Evolutionary conservation across 1,284 basidiomycete genomes (phyloP).

Genomic region (Phylloporus sp.): DNA sequence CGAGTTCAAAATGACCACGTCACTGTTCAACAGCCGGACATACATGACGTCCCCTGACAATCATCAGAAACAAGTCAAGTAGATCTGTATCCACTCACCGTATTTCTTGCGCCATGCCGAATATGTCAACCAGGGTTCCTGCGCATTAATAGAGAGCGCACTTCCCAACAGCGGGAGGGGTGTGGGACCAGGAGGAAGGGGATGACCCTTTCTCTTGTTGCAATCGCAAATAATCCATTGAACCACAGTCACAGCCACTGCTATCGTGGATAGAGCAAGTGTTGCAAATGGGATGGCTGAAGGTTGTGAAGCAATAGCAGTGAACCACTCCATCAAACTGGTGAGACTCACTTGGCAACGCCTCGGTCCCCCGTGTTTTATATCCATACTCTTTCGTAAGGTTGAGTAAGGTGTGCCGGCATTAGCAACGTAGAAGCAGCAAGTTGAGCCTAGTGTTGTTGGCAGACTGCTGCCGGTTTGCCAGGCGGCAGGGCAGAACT

Average conservation of each 20-base stretch:
- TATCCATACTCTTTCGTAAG: no score
- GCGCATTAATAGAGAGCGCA: background rate
- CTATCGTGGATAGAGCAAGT: background rate
- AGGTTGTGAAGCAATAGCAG: no score
- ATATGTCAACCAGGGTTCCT: background rate
- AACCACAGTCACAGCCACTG: background rate
- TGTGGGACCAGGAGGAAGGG: background rate
- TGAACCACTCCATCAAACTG: no score
- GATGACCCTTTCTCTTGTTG: background rate
- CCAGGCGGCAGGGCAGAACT: no score
- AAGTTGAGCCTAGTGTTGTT: no score
- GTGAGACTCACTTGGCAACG: no score
- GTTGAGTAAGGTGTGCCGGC: no score
- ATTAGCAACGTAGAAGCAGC: no score
- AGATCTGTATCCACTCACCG: background rate
- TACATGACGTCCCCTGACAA: background rate
- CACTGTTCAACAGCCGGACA: background rate
- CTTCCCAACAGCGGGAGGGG: background rate
- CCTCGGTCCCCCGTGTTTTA: no score
- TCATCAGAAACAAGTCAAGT: background rate
- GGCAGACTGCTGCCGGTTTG: no score
- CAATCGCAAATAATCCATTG: background rate
- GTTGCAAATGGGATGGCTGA: background rate
- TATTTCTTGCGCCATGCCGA: background rate
- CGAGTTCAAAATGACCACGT: background rate